phyloP scores from a whole-genome alignment of 2,329 filamentous ascomycete genomes.

The Aureobasidium sp. region DNA sequence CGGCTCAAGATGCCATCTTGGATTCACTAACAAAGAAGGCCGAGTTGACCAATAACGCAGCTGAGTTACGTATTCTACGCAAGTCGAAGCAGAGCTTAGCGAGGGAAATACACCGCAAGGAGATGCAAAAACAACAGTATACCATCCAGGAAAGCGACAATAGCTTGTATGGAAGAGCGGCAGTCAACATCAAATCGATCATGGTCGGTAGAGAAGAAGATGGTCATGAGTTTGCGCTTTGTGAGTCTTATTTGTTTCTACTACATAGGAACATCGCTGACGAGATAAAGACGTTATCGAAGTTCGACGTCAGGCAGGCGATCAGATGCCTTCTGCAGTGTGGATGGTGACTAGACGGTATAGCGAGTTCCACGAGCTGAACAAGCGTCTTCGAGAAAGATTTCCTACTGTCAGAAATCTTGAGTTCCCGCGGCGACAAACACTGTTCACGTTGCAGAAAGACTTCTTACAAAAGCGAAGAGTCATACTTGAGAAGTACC shows the following conservation, averaged over 20 bases:
- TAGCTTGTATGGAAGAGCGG: slow-evolving; percentile 85
- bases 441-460: slow-evolving; percentile 93
- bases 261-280: slow-evolving; percentile 16
- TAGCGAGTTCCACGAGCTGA: slow-evolving; percentile 92
- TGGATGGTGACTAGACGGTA: slow-evolving; percentile 92
- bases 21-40: slow-evolving; percentile 89
- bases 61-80: slow-evolving; percentile 80
- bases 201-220: slow-evolving; percentile 89
- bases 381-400: slow-evolving; percentile 74
- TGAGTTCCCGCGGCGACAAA: slow-evolving; percentile 82
- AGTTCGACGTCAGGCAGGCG: slow-evolving; percentile 79
- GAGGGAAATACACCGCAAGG: slow-evolving; percentile 85
- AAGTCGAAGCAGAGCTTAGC: slow-evolving; percentile 93
- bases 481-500: slow-evolving; percentile 73
- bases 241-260: slow-evolving; percentile 30
- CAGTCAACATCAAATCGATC: slow-evolving; percentile 81
- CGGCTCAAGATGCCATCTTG: slow-evolving; percentile 80
- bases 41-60: slow-evolving; percentile 92
- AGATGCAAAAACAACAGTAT: slow-evolving; percentile 93
- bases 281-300: slow-evolving; percentile 62
- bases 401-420: slow-evolving; percentile 84
- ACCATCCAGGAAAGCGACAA: slow-evolving; percentile 97
- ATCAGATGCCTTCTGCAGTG: slow-evolving; percentile 92
- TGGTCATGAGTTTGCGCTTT: slow-evolving; percentile 86
- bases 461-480: slow-evolving; percentile 91